These are phyloP conservation scores for Hygrophila difformis DNA, from an alignment of 257 asterid genomes.

Conservation along the genomic window DNA sequence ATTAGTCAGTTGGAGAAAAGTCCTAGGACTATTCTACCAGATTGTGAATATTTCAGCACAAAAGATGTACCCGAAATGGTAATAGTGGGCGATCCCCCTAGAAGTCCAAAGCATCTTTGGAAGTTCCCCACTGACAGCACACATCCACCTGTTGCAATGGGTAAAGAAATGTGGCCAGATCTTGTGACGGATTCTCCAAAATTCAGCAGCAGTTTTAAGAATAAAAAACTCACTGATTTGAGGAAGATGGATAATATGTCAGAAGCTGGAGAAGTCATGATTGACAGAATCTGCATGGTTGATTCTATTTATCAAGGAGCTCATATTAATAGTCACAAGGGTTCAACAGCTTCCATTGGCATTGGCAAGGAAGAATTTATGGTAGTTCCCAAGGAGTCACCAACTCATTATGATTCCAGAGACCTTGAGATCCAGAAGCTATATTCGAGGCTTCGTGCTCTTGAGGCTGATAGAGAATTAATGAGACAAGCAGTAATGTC, in stretches of 20 bases:
- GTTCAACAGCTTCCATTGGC: conserved; percentile 43
- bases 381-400: conserved; percentile 39
- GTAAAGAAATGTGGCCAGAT: conserved; percentile 42
- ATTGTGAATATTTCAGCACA: too few relatives aligned
- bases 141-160: conserved; percentile 33
- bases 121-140: conserved; percentile 50
- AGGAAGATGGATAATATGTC: conserved; percentile 47
- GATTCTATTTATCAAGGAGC: conserved; percentile 71
- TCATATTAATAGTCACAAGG: conserved; percentile 25
- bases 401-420: conserved; percentile 28
- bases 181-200: conserved; percentile 46
- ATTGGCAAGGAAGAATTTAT: conserved; percentile 33
- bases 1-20: conserved; percentile 77
- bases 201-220: conserved; percentile 40
- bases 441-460: conserved; percentile 80
- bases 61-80: too few relatives aligned
- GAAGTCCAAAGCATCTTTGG: conserved; percentile 48
- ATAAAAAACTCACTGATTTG: conserved; percentile 35
- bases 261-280: conserved; percentile 58
- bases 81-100: conserved; percentile 69
- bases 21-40: conserved; percentile 55
- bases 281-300: conserved; percentile 75
- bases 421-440: conserved; percentile 78
- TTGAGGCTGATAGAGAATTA: conserved; percentile 97
- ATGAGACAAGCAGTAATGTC: conserved; percentile 88